Evolutionary conservation across 2,329 filamentous ascomycete genomes (phyloP).

Genomic region (Fusarium proliferatum): DNA sequence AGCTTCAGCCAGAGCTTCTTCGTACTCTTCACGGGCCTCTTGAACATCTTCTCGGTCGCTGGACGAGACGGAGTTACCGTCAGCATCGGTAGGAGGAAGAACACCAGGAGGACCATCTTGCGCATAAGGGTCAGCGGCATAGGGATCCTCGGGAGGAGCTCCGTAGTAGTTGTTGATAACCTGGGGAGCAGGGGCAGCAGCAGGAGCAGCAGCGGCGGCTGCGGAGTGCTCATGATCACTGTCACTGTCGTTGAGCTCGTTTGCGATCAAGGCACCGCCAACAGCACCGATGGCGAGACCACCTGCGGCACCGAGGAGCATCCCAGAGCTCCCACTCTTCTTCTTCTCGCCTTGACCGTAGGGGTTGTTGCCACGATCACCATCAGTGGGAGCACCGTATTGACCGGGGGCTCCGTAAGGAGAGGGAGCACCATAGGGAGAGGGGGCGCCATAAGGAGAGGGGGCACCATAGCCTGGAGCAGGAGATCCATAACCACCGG

Average conservation of each 20-base stretch:
- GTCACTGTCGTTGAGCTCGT: constrained; percentile 56
- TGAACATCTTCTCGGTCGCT: constrained; percentile 57
- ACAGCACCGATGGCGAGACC: constrained; percentile 68
- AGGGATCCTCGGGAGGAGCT: constrained; percentile 29
- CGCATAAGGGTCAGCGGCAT: constrained; percentile 33
- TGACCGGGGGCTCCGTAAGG: constrained; percentile 21
- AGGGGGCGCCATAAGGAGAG: constrained; percentile 17
- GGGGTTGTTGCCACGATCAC: constrained; percentile 28
- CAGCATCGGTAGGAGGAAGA: constrained; percentile 53
- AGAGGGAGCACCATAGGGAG: constrained; percentile 22
- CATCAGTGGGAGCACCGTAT: constrained; percentile 21
- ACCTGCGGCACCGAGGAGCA: constrained; percentile 68
- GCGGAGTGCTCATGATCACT: constrained; percentile 40
- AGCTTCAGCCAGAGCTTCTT: constrained; percentile 55
- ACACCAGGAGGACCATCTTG: constrained; percentile 47
- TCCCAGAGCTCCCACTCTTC: constrained; percentile 61
- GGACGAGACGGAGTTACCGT: constrained; percentile 56
- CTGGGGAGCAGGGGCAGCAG: background rate
- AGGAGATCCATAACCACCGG: constrained; percentile 33
- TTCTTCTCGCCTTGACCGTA: constrained; percentile 46
- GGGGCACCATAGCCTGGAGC: constrained; percentile 35
- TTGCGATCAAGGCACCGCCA: constrained; percentile 67
- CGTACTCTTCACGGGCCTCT: constrained; percentile 57
- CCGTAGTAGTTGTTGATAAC: constrained; percentile 31
- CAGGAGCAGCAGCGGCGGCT: background rate